Conservation (phyloP, 2,329 filamentous ascomycete genomes). For the Penicillium sp. region DNA sequence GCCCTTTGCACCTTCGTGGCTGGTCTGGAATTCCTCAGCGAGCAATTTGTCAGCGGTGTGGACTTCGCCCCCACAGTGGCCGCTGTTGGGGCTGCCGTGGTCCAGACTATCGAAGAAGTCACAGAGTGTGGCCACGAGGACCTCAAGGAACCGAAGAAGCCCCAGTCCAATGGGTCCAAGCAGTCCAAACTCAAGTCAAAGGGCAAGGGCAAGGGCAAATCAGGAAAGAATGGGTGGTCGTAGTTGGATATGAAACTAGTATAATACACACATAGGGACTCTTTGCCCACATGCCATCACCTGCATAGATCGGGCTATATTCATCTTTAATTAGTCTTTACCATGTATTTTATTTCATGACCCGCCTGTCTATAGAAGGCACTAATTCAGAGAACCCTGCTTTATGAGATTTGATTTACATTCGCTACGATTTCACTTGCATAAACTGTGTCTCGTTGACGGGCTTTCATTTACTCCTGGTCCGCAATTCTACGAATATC, state of each 20-base stretch:
- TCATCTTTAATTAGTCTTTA: neutral
- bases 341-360: neutral
- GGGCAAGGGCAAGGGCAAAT: constrained; percentile 7
- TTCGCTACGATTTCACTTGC: neutral
- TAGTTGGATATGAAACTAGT: neutral
- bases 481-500: neutral
- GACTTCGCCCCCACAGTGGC: constrained; percentile 46
- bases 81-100: constrained; percentile 16
- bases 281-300: neutral
- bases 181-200: constrained; percentile 6
- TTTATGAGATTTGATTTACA: neutral
- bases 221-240: neutral
- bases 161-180: neutral
- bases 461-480: neutral
- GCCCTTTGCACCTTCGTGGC: constrained; percentile 87
- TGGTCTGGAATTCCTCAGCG: constrained; percentile 78
- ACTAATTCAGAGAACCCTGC: neutral
- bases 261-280: neutral
- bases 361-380: neutral
- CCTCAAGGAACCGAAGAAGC: constrained; percentile 1
- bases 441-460: neutral
- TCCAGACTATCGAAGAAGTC: constrained; percentile 19
- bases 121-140: constrained; percentile 18
- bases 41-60: constrained; percentile 76
- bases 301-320: neutral